Percentiles rank a stretch among this genome's conserved stretches.
Evolutionary conservation across 805 yeast genomes (phyloP).

Genomic region (Candida wancherniae): DNA sequence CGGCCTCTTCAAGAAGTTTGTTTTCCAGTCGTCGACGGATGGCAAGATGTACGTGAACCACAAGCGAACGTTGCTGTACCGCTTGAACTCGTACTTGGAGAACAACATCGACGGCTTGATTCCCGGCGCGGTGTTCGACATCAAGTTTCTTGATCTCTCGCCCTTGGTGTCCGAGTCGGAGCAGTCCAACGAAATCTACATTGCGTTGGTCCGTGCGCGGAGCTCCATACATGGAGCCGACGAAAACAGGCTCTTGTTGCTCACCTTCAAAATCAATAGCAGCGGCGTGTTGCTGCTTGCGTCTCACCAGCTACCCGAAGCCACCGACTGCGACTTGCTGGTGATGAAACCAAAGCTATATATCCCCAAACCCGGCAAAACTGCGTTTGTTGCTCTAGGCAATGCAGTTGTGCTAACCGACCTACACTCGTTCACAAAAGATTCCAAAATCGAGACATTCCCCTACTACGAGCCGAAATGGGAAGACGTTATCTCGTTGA

Average conservation of each 20-base stretch:
- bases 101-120: conserved; percentile 42
- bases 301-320: conserved; percentile 57
- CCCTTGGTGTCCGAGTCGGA: conserved; percentile 32
- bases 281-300: conserved; percentile 55
- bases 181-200: conserved; percentile 8
- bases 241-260: conserved; percentile 37
- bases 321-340: too few relatives aligned
- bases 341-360: conserved; percentile 45
- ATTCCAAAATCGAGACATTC: conserved; percentile 14
- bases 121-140: conserved; percentile 44
- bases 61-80: conserved; percentile 27
- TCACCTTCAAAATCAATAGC: conserved; percentile 49
- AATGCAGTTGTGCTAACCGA: conserved; percentile 66
- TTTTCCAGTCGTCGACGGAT: conserved; percentile 25
- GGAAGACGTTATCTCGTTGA: conserved; percentile 75
- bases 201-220: conserved; percentile 11
- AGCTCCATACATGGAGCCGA: conserved; percentile 10
- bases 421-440: conserved; percentile 35
- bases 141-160: conserved; percentile 60
- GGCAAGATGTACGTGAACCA: conserved; percentile 26
- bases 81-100: conserved; percentile 25
- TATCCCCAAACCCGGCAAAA: conserved; percentile 53
- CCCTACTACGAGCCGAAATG: conserved; percentile 49
- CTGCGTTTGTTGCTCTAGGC: conserved; percentile 58
- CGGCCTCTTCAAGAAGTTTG: conserved; percentile 34